A percentile compares a stretch with the other conserved stretches of the same genome.
Evolutionary conservation across 2,329 filamentous ascomycete genomes (phyloP).

Genomic region (Chaetothyriales sp.): DNA sequence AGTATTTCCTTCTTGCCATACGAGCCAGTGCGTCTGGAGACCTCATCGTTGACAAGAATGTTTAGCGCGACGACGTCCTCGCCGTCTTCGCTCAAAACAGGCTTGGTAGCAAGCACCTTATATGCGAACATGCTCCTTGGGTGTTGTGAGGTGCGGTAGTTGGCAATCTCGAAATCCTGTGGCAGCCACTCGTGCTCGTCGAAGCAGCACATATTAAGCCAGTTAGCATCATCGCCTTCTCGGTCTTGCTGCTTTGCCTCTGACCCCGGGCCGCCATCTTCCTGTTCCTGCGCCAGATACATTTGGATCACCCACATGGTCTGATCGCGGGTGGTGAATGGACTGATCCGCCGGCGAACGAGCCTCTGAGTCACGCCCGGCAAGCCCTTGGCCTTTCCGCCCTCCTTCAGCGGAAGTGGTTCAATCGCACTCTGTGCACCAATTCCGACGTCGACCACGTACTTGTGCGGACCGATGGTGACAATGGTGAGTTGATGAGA

Average conservation of each 20-base stretch:
- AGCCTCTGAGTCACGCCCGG: neutral
- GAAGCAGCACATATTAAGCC: conserved; percentile 51
- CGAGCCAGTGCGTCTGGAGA: conserved; percentile 19
- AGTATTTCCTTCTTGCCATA: conserved; percentile 36
- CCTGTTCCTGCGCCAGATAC: conserved; percentile 24
- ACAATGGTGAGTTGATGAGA: conserved; percentile 48
- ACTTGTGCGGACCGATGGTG: conserved; percentile 34
- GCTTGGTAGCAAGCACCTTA: conserved; percentile 38
- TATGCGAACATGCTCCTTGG: conserved; percentile 39
- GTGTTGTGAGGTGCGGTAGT: conserved; percentile 38
- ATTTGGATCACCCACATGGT: conserved; percentile 51
- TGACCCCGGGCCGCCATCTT: conserved; percentile 5
- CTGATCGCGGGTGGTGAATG: conserved; percentile 18
- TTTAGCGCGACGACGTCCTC: conserved; percentile 38
- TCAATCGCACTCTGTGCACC: neutral
- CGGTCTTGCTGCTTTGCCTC: conserved; percentile 5
- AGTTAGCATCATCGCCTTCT: conserved; percentile 21
- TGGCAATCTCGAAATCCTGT: conserved; percentile 47
- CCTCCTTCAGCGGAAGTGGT: conserved; percentile 1
- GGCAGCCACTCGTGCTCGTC: conserved; percentile 48
- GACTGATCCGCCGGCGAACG: neutral
- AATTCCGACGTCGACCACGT: conserved; percentile 20
- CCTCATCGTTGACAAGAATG: conserved; percentile 35
- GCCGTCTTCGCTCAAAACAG: conserved; percentile 36
- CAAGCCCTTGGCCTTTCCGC: neutral